Percentiles rank a stretch among this genome's conserved stretches.
Conservation (phyloP, 139 green algal species). For the Limnomonas spitsbergensis region DNA sequence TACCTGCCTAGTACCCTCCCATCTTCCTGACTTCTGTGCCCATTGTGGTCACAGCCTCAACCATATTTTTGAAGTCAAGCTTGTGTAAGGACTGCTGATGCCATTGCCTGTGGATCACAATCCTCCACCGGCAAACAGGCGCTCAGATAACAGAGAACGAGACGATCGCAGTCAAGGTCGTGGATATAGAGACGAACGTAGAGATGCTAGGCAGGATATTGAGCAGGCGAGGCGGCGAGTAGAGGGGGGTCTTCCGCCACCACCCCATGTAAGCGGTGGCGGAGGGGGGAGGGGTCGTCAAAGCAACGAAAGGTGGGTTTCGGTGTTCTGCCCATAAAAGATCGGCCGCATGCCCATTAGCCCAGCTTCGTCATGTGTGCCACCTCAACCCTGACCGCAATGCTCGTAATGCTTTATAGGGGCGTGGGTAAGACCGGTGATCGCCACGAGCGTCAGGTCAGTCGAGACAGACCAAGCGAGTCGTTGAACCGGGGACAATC, state of each 20-base stretch:
- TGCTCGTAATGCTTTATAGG: neutral
- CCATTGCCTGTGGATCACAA: neutral
- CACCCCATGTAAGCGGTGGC: neutral
- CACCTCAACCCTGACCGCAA: neutral
- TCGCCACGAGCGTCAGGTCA: neutral
- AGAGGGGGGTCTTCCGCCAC: neutral
- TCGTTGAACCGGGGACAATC: neutral
- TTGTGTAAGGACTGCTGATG: neutral
- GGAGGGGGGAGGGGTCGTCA: neutral
- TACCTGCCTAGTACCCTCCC: no score
- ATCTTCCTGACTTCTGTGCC: no score
- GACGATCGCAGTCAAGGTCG: neutral
- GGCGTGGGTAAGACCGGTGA: neutral
- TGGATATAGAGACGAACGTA: neutral
- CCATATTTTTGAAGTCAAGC: no score
- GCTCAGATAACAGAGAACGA: neutral
- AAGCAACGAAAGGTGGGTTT: neutral
- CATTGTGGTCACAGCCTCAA: no score
- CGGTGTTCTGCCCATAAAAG: neutral
- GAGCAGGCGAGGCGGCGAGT: neutral
- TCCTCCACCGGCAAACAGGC: neutral
- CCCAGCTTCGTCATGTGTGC: no score
- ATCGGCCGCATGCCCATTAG: neutral
- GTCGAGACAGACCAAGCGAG: neutral
- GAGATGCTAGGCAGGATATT: constrained; percentile 4